phyloP scores from a whole-genome alignment of 768 basidiomycete species.

The Agrocybe pediades region DNA sequence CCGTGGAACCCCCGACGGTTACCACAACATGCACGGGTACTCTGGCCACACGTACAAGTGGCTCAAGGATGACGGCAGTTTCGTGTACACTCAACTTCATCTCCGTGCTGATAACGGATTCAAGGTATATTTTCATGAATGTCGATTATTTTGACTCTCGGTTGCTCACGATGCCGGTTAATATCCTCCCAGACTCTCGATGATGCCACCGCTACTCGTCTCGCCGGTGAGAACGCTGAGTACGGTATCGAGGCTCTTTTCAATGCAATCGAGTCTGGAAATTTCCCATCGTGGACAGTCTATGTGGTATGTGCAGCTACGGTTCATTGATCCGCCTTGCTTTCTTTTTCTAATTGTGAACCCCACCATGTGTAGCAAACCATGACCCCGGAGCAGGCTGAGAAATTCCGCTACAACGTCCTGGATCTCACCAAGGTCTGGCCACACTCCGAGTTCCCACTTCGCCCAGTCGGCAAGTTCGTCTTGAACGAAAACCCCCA shows the following conservation, averaged over 20 bases:
- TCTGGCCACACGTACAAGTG: constrained; percentile 92
- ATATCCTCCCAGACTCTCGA: constrained; percentile 62
- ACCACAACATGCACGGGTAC: constrained; percentile 87
- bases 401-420: constrained; percentile 87
- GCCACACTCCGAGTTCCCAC: constrained; percentile 87
- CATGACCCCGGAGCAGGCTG: constrained; percentile 91
- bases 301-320: constrained; percentile 59
- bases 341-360: not conserved
- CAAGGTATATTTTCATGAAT: constrained; percentile 55
- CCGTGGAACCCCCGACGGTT: constrained; percentile 92
- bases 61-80: constrained; percentile 81
- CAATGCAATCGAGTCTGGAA: constrained; percentile 78
- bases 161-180: constrained; percentile 4
- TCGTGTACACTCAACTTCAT: constrained; percentile 88
- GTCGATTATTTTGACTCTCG: constrained; percentile 4
- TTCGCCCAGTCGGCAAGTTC: constrained; percentile 85
- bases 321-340: not conserved
- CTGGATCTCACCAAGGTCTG: constrained; percentile 92
- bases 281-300: constrained; percentile 87
- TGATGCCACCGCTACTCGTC: constrained; percentile 58
- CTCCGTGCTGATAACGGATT: constrained; percentile 76
- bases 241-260: constrained; percentile 80
- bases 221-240: constrained; percentile 81
- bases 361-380: constrained; percentile 60
- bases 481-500: constrained; percentile 76